Base-by-base conservation (phyloP, 176 grass and related monocot species). In the Musa beccarii region DNA sequence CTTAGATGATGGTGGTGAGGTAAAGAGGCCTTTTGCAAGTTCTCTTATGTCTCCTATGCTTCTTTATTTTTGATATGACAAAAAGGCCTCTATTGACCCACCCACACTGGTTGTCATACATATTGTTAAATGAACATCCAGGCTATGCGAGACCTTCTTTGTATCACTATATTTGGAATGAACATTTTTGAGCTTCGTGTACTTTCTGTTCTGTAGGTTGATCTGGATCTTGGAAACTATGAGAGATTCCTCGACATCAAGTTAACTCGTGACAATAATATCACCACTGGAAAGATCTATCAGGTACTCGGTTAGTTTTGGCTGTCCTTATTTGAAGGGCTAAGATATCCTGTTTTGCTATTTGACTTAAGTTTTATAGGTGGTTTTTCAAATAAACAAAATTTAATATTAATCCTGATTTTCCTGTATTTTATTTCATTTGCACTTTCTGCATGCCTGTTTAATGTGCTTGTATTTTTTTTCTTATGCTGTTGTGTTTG, bases 191-290 rank as follows among this genome's bases (percentile, higher is more conserved):
- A 11, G 17, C 43, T 51, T 12, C 59, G 72, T 29, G 59, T 21
- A 51, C 75, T 79, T 51, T 54, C 68, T 72, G 49, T 57, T 55
- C 82, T 87, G 80, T 85, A 97, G 94, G 95, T 89, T 75, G 95
- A 99, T 81, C 75, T 99, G 80, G 95, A 99, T 84, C 95, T 99
- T 54, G 95, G 95, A 83, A 99, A 99, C 26, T 99, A 99, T 72
- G 95, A 99, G 71, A 86, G 95, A 73, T 99, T 99, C 84, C 85
- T 99, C 76, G 91, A 99, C 80, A 84, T 92, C 81, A 99, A 88
- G 87, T 72, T 99, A 83, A 94, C 91, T 80, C 81, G 81, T 78
- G 95, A 99, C 76, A 87, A 99, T 85, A 99, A 99, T 78, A 94
- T 99, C 71, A 99, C 95, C 72, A 99, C 95, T 23, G 95, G 95